phyloP scores from a whole-genome alignment of 192 early-diverging fungal species.

The Coemansia sp. region DNA sequence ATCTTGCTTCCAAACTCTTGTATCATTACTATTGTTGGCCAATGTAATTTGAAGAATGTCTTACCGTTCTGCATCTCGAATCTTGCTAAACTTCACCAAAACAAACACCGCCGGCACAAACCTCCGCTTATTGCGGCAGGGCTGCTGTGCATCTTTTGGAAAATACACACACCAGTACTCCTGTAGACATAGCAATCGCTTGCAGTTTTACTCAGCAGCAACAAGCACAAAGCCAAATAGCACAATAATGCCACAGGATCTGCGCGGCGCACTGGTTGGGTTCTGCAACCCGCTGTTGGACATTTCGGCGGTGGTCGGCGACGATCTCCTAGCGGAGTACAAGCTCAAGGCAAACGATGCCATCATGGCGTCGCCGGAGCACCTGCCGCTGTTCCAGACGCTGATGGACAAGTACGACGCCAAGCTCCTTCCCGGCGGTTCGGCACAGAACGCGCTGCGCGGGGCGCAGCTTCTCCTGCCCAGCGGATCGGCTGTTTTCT shows the following conservation, averaged over 20 bases:
- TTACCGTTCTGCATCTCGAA: neutral
- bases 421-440: constrained; percentile 93
- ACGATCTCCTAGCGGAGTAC: constrained; percentile 79
- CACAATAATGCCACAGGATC: constrained; percentile 41
- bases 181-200: neutral
- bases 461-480: constrained; percentile 90
- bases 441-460: constrained; percentile 93
- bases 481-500: constrained; percentile 82
- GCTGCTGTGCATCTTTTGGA: neutral
- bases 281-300: constrained; percentile 98
- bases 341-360: constrained; percentile 92
- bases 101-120: neutral
- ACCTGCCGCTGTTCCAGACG: constrained; percentile 83
- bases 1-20: neutral
- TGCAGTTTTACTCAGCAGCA: neutral
- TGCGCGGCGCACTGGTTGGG: constrained; percentile 71
- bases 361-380: constrained; percentile 88
- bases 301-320: constrained; percentile 82
- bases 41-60: neutral
- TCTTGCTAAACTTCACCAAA: neutral
- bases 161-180: neutral
- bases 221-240: neutral
- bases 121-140: neutral
- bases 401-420: constrained; percentile 71
- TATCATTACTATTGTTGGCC: neutral